Conservation (phyloP, 2,329 filamentous ascomycete genomes). For the Hymenoscyphus albidus region DNA sequence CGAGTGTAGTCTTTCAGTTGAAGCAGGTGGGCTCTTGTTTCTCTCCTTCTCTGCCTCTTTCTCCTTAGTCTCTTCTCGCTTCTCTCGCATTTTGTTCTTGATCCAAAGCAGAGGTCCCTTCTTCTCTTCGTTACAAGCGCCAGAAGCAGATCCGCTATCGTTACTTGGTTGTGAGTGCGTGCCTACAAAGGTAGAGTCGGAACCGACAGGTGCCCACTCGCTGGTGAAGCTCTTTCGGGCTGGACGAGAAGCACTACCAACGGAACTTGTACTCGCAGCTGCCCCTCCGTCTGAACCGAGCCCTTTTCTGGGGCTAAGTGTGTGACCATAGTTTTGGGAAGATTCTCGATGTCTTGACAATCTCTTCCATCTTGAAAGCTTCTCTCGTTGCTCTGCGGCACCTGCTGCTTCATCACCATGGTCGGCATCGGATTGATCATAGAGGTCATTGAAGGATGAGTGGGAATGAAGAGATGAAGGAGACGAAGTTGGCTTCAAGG, state of each 20-base stretch:
- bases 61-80: conserved; percentile 36
- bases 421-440: conserved; percentile 79
- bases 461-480: conserved; percentile 66
- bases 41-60: conserved; percentile 31
- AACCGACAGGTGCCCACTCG: conserved; percentile 35
- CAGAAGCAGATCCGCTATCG: conserved; percentile 24
- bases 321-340: conserved; percentile 40
- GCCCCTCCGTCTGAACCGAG: conserved; percentile 61
- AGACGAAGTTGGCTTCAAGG: conserved; percentile 67
- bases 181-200: conserved; percentile 29
- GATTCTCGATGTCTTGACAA: conserved; percentile 62
- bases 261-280: conserved; percentile 63
- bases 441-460: conserved; percentile 71
- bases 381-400: conserved; percentile 62
- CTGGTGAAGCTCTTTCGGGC: conserved; percentile 44
- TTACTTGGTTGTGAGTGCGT: conserved; percentile 35
- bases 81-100: conserved; percentile 59
- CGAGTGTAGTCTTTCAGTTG: conserved; percentile 26
- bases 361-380: conserved; percentile 63
- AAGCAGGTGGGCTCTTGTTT: conserved; percentile 32
- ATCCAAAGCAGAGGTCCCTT: conserved; percentile 62
- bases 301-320: conserved; percentile 42
- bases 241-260: conserved; percentile 54
- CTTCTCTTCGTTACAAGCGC: conserved; percentile 38
- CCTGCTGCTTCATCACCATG: conserved; percentile 57